Base-by-base conservation (phyloP, 805 yeast genomes). In the Saturnispora halmiae region DNA sequence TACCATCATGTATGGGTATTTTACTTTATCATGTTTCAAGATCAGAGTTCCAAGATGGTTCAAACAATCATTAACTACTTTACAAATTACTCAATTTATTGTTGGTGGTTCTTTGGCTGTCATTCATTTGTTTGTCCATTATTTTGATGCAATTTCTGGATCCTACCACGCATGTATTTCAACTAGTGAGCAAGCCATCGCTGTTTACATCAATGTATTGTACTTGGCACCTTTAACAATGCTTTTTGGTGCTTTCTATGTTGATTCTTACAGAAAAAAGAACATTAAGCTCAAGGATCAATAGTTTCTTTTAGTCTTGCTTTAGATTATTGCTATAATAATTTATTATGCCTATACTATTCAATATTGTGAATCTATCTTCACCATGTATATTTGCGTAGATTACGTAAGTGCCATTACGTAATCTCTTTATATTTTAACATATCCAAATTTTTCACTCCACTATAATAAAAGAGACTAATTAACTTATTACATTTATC, bases 1-100 rank as follows among this genome's bases (percentile, higher is more conserved):
- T 64, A 65, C 82, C 20, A 68, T 80, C 56, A 80, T 80, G 87
- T 80, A 80, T 66, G 68, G 74, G 43, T 80, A 80, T 63, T 80
- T 73, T 64, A 64, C 79, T 3, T 65, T 80, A 48, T 65, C 79
- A 8, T 72, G 82, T 46, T 60, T 79, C 46, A 67, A 74, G 47
- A 65, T 79, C 47, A 62, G 64, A 34, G 78, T 79, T 14, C 86
- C 86, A 6, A 62, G 53, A 33, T 45, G 67, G 16, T 64, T 75
- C 59, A 80, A 80, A 59, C 69, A 77, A 46, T 58, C 69, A 1
- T 68, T 80, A 50, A 80, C 87, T 14, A 65, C 79, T 7, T 63
- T 79, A 59, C 87, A 80, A 58, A 80, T 80, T 51, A 63, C 73
- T 31, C 87, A 80, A 59, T 80, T 80, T 53, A 64, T 80, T 8